Evolutionary conservation across 139 green algal genomes (phyloP), one percentile per base, ranked within the genome.

Genomic region (Mesotaenium endlicherianum): DNA sequence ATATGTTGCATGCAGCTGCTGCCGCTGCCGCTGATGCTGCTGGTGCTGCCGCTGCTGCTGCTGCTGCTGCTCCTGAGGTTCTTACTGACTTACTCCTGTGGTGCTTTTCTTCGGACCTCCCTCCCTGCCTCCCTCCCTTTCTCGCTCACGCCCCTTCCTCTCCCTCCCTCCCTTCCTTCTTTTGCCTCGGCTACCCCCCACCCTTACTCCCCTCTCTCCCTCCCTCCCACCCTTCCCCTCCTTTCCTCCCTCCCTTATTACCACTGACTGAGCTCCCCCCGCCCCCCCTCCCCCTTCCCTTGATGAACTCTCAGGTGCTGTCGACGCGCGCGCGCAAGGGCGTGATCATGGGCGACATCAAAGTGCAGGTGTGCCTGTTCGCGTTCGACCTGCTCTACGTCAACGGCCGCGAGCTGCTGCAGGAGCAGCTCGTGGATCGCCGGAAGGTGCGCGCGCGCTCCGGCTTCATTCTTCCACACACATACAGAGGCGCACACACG

Each of bases 1-100:
- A 4, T n/a, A 67, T 67, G 26, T 67, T n/a, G n/a, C n/a, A n/a
- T 70, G 16, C 8, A 4, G 8, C 14, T 60, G 82, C 82, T 88
- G 5, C 96, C 98, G 91, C 92, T 99, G 83, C 93, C 98, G 80
- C 95, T 98, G 89, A 98, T 98, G 90, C 91, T 99, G 41, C 95
- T 89, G 90, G 97, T 99, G 83, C 92, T 99, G 11, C 88, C 98
- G 38, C 94, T 94, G 86, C 94, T 95, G 14, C 42, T 89, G 45
- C 85, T 86, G 77, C 64, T 75, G 11, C 83, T 77, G 0, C 47
- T 88, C 0, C 75, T 77, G 17, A 76, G 67, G 69, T 77, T 86
- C 83, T 38, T 85, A n/a, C 83, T 77, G 0, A 1, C 49, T 1
- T 41, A 30, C 31, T 80, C 41, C 38, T 6, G 49, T 3, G 36